Evolutionary conservation across 768 basidiomycete genomes (phyloP).

Genomic region (Sporobolomyces phaffii): DNA sequence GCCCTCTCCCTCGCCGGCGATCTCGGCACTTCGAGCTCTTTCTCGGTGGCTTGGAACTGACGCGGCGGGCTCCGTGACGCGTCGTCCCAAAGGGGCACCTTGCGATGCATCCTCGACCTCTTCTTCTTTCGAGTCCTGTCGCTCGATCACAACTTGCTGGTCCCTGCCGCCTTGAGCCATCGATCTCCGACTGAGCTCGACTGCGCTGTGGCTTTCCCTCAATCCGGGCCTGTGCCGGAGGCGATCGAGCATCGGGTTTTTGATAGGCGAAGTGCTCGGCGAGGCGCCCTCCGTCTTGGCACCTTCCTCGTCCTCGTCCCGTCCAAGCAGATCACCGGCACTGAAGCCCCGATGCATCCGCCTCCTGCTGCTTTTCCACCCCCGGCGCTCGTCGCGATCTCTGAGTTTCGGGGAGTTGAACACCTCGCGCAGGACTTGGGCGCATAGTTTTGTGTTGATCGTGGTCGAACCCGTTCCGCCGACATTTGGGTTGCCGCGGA

Average conservation of each 20-base stretch:
- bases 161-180: not conserved
- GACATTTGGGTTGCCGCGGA: slow-evolving; percentile 44
- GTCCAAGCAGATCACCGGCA: slow-evolving; percentile 1
- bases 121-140: too few relatives aligned
- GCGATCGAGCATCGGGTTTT: slow-evolving; percentile 12
- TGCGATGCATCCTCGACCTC: not conserved
- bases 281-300: slow-evolving; percentile 8
- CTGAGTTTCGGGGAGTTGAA: slow-evolving; percentile 51
- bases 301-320: not conserved
- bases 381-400: slow-evolving; percentile 54
- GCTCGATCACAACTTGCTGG: too few relatives aligned
- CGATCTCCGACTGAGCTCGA: not conserved
- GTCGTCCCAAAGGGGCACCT: not conserved
- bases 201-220: slow-evolving; percentile 23
- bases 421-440: slow-evolving; percentile 88
- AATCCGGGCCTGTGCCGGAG: slow-evolving; percentile 13
- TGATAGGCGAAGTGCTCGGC: slow-evolving; percentile 7
- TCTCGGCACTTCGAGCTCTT: not conserved
- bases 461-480: slow-evolving; percentile 86
- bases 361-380: slow-evolving; percentile 37
- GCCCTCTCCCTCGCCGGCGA: too few relatives aligned
- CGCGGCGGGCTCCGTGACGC: not conserved
- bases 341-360: slow-evolving; percentile 9
- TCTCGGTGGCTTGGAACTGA: not conserved
- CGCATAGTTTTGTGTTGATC: slow-evolving; percentile 88